A percentile compares a stretch with the other conserved stretches of the same genome.
Evolutionary conservation across 345 rosid species (phyloP).

Genomic region (Populus ilicifolia): DNA sequence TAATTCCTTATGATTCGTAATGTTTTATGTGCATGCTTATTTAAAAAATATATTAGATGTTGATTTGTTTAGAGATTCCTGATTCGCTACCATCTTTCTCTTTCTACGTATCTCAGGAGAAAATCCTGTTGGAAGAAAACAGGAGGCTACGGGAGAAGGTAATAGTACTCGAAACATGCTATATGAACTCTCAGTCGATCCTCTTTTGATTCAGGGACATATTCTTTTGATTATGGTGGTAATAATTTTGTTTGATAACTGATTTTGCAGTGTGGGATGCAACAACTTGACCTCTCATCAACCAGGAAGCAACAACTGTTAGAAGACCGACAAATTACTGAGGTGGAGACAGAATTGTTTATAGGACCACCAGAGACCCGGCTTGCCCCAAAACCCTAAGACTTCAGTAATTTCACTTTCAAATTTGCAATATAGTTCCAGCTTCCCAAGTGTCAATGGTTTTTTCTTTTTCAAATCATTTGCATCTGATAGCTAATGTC

Average conservation of each 20-base stretch:
- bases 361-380: constrained; percentile 63
- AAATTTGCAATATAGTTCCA: not conserved
- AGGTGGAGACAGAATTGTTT: constrained; percentile 74
- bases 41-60: not conserved
- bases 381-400: not conserved
- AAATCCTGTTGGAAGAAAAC: constrained; percentile 47
- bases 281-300: constrained; percentile 4
- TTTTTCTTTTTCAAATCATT: too few species aligned
- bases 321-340: constrained; percentile 28
- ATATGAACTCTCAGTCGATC: not conserved
- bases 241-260: not conserved
- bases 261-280: constrained; percentile 37
- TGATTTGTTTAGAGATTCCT: not conserved
- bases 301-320: constrained; percentile 14
- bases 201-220: not conserved
- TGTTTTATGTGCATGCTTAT: not conserved
- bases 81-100: not conserved
- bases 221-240: not conserved
- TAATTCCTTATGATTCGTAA: constrained; percentile 9
- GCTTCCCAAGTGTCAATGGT: too few species aligned
- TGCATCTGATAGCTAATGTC: not conserved
- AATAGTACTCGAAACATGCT: not conserved
- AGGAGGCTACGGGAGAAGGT: constrained; percentile 49
- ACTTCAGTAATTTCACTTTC: not conserved
- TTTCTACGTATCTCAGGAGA: constrained; percentile 41